These are phyloP conservation scores for Stephania japonica DNA, from an alignment of 164 flowering plant genomes.

Conservation along the genomic window DNA sequence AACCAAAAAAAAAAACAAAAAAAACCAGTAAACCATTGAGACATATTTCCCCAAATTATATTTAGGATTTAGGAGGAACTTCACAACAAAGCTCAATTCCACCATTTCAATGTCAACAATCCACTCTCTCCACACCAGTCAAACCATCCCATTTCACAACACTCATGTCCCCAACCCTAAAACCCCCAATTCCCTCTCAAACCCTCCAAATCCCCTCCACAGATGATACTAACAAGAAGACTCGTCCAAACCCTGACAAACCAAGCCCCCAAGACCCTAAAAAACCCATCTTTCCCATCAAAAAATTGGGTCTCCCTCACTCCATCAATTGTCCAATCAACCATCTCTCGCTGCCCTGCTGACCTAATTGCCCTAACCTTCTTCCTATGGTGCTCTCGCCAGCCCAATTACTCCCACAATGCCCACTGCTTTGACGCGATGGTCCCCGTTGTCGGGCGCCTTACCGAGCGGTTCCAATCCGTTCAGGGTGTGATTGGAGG, in stretches of 20 bases:
- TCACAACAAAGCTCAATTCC: no score
- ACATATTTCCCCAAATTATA: no score
- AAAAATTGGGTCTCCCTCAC: conserved; percentile 16
- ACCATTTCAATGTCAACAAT: no score
- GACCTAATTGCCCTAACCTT: conserved; percentile 50
- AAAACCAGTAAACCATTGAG: no score
- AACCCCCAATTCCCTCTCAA: no score
- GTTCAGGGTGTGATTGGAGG: conserved; percentile 36
- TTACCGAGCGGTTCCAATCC: conserved; percentile 21
- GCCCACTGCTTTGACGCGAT: conserved; percentile 27
- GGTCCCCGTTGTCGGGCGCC: conserved; percentile 33
- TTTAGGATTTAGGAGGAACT: no score
- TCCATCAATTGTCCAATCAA: conserved; percentile 30
- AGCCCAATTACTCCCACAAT: conserved; percentile 44
- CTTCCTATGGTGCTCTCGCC: conserved; percentile 61
- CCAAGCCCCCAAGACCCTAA: conserved; percentile 3
- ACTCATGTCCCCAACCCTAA: no score
- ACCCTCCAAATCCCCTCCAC: no score
- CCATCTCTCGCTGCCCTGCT: conserved; percentile 39
- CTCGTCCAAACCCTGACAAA: neutral
- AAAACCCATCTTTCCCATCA: neutral
- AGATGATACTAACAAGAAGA: conserved; percentile 13
- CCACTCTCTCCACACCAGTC: no score
- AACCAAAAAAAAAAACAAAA: no score
- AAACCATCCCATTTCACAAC: no score